Evolutionary conservation across 257 asterid species (phyloP), one percentile per base, ranked within the genome.

Genomic region (Leptodermis oblonga): DNA sequence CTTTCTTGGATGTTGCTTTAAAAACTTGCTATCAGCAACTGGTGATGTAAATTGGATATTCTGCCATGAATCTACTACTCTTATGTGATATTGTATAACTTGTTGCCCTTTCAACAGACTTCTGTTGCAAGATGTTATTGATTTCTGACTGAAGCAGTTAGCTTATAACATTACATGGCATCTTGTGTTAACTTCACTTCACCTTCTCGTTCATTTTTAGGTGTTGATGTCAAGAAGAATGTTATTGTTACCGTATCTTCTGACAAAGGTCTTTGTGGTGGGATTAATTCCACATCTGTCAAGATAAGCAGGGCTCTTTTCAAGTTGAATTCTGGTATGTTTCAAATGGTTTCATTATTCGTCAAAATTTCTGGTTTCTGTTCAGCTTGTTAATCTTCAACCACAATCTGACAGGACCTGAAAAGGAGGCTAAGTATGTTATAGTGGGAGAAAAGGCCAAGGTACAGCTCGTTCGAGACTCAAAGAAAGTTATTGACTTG

Each of bases 211-310:
- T 31, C 61, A 64, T 80, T 69, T 64, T 79, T 73, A 94, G 99
- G 97, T 81, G 88, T 91, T 66, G 96, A 91, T 62, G 95, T 89
- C 82, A 94, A 89, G 90, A 94, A 87, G 92, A 91, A 79, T 83
- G 93, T 94, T 51, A 77, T 87, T 61, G 81, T 94, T 78, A 83
- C 96, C 43, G 74, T 94, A 58, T 91, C 99, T 61, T 83, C 98
- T 1, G 97, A 94, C 91, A 89, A 89, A 80, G 99, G 98, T 80
- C 97, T 94, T 61, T 94, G 99, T 81, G 98, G 98, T 80, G 97
- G 99, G 69, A 94, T 94, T 70, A 94, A 94, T 74, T 94, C 98
- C 71, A 92, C 99, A 2, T 59, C 95, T 51, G 98, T 94, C 80
- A 94, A 90, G 90, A 83, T 79, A 71, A 91, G 98, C 97, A 81